phyloP scores from a whole-genome alignment of 306 rosid genomes.

The Glycine latifolia region DNA sequence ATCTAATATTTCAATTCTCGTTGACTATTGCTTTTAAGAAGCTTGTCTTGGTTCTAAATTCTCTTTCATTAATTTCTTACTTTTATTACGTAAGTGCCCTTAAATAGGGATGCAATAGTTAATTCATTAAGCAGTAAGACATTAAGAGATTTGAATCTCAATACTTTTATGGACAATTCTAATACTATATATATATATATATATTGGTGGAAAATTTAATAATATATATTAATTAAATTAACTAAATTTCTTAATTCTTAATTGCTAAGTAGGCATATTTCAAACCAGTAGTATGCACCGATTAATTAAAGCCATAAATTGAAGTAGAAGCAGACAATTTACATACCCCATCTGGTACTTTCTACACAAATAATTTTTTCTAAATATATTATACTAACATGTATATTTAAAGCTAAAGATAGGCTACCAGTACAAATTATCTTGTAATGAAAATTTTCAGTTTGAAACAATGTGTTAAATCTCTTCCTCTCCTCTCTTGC shows the following conservation, averaged over 20 bases:
- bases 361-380: neutral
- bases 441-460: neutral
- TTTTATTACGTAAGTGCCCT: too few relatives aligned
- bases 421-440: neutral
- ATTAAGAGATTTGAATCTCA: too few relatives aligned
- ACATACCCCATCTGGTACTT: neutral
- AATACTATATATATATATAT: too few relatives aligned
- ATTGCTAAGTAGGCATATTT: too few relatives aligned
- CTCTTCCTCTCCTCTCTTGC: slow-evolving; percentile 1
- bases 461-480: neutral
- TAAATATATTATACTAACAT: neutral
- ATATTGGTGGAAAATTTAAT: too few relatives aligned
- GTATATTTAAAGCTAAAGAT: neutral
- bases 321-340: neutral
- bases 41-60: neutral
- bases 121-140: too few relatives aligned
- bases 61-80: neutral
- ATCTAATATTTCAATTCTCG: slow-evolving; percentile 14
- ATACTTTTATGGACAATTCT: too few relatives aligned
- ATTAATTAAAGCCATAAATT: neutral
- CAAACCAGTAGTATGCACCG: too few relatives aligned
- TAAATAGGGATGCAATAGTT: too few relatives aligned
- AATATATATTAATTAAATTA: too few relatives aligned
- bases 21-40: neutral
- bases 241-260: too few relatives aligned